Evolutionary conservation across 441 rosid species (phyloP).

Genomic region (Gossypium lobatum): DNA sequence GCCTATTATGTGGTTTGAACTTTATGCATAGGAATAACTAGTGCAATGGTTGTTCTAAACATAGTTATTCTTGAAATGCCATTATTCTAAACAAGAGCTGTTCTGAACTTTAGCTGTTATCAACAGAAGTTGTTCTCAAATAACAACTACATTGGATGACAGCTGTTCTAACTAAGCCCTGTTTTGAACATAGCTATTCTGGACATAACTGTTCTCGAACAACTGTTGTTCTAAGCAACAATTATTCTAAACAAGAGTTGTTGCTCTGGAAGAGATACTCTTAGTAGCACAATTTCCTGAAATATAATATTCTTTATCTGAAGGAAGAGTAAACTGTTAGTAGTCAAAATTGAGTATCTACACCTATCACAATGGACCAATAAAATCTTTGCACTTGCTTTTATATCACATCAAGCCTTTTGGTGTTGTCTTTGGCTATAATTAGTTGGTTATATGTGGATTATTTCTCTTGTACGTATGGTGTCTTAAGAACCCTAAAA

Average conservation of each 20-base stretch:
- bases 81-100: background rate
- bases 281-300: background rate
- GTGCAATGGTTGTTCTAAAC: background rate
- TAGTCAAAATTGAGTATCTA: background rate
- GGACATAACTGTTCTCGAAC: background rate
- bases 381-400: background rate
- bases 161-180: background rate
- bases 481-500: conserved; percentile 2
- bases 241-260: background rate
- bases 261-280: background rate
- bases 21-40: background rate
- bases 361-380: background rate
- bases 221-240: background rate
- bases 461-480: background rate
- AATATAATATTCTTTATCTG: background rate
- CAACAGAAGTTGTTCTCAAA: background rate
- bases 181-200: background rate
- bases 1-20: background rate
- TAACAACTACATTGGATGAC: background rate
- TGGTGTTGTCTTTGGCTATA: background rate
- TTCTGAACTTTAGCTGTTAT: background rate
- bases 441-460: conserved; percentile 1
- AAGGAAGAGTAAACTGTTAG: background rate
- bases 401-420: background rate
- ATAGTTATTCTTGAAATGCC: background rate